Base-by-base conservation (phyloP, 177 flowering plant genomes). In the Vitis hybrid region DNA sequence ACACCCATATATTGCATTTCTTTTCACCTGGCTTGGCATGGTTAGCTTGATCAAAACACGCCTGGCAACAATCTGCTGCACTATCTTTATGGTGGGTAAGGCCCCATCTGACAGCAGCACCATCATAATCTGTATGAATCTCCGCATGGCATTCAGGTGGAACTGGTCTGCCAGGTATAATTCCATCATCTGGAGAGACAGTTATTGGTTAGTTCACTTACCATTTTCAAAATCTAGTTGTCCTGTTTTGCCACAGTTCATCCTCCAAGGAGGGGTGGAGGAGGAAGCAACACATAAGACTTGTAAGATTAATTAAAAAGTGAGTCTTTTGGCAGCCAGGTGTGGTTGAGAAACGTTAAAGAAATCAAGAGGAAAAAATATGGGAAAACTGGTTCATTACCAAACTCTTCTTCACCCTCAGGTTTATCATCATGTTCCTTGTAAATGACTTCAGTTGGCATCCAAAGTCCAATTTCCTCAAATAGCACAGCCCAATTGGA, bases 51-150 rank as follows among this genome's bases (percentile, higher is more conserved):
- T 96, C 97, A 71, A 96, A 85, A 77, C 99, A 96, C 57, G 99
- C 97, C 82, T 90, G 90, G 68, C 99, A 96, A 77, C 99, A 96
- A 60, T 94, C 99, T 63, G 97, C 97, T 51, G 99, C 99, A 79
- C 93, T 92, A 62, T 96, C 97, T 82, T 87, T 88, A 55, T 83
- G 98, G 76, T 94, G 90, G 13, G 97, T 94, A 49, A 90, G 97
- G 49, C 99, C 99, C 99, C 99, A 96, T 71, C 84, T 87, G 45
- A 96, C 93, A 72, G 99, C 99, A 66, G 75, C 81, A 61, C 99
- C 99, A 78, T 22, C 97, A 83, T 96, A 96, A 77, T 96, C 99
- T 5, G 95, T 86, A 77, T 90, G 99, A 64, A 82, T 78, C 69
- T 96, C 97, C 19, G 90, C 85, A 70, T 87, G 77, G 80, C 99